These are phyloP conservation scores for Nicotiana tomentosiformis DNA, from an alignment of 257 asterid genomes.

Conservation along the genomic window DNA sequence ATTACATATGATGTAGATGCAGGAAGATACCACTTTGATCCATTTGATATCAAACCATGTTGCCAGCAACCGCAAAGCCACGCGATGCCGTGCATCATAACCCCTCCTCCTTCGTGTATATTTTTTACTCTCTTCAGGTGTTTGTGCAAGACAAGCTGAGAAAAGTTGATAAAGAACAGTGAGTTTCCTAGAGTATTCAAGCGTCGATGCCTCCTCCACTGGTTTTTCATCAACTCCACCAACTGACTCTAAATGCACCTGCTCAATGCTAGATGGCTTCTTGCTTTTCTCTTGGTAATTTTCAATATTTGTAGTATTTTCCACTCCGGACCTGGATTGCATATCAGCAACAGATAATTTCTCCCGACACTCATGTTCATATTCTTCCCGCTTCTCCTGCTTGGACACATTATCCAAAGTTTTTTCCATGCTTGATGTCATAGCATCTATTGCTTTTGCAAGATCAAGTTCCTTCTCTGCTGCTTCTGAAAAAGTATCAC, in stretches of 20 bases:
- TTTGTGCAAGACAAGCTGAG: conserved; percentile 72
- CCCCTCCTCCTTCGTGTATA: conserved; percentile 50
- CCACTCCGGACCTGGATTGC: conserved; percentile 29
- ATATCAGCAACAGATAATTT: conserved; percentile 42
- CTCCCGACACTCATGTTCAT: conserved; percentile 63
- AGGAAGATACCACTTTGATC: conserved; percentile 56
- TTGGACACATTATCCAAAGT: conserved; percentile 37
- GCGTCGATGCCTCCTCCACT: conserved; percentile 50
- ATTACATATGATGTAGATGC: not conserved
- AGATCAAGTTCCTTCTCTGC: conserved; percentile 56
- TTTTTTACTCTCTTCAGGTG: conserved; percentile 42
- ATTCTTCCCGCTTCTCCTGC: conserved; percentile 61
- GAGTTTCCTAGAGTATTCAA: conserved; percentile 59
- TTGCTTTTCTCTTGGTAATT: conserved; percentile 27
- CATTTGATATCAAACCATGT: conserved; percentile 86
- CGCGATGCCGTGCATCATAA: conserved; percentile 85
- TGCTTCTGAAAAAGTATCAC: conserved; percentile 39
- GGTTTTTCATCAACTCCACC: conserved; percentile 48
- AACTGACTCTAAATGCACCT: conserved; percentile 24
- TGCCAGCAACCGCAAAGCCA: conserved; percentile 70
- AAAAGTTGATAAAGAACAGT: conserved; percentile 72
- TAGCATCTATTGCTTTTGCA: conserved; percentile 54
- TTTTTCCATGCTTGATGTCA: conserved; percentile 62
- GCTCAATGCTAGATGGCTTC: conserved; percentile 36
- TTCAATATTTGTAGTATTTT: conserved; percentile 16